Conservation (phyloP, 2,329 filamentous ascomycete genomes). For the Dactylonectria macrodidyma region DNA sequence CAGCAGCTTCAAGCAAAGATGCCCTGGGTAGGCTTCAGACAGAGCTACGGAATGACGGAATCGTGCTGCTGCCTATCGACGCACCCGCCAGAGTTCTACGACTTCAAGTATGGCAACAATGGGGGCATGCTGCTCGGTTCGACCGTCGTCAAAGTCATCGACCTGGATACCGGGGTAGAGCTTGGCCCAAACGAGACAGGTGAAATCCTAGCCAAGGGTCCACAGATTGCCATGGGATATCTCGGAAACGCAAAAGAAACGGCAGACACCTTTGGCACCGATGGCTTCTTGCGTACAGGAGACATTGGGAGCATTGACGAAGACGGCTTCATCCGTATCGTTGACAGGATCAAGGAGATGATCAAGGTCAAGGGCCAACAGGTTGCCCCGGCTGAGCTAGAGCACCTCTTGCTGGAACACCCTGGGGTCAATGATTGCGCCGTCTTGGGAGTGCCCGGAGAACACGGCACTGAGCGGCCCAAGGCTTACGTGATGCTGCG, state of each 20-base stretch:
- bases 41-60: conserved; percentile 90
- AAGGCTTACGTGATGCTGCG: conserved; percentile 63
- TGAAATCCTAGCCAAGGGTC: conserved; percentile 82
- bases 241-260: conserved; percentile 85
- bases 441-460: conserved; percentile 63
- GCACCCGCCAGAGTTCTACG: conserved; percentile 79
- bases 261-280: conserved; percentile 78
- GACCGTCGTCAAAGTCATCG: conserved; percentile 81
- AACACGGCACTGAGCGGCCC: conserved; percentile 61
- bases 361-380: conserved; percentile 78
- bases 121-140: conserved; percentile 56
- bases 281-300: conserved; percentile 81
- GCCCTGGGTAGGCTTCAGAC: conserved; percentile 35
- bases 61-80: conserved; percentile 82
- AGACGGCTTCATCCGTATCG: conserved; percentile 68
- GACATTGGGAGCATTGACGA: conserved; percentile 82
- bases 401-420: conserved; percentile 79
- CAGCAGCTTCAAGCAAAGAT: conserved; percentile 29
- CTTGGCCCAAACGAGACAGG: conserved; percentile 76
- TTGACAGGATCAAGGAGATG: conserved; percentile 78
- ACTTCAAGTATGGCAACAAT: conserved; percentile 26
- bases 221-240: conserved; percentile 82
- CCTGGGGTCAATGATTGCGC: conserved; percentile 78
- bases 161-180: conserved; percentile 69
- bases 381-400: conserved; percentile 82